phyloP scores from a whole-genome alignment of 257 asterid genomes.

The Coffea canephora region DNA sequence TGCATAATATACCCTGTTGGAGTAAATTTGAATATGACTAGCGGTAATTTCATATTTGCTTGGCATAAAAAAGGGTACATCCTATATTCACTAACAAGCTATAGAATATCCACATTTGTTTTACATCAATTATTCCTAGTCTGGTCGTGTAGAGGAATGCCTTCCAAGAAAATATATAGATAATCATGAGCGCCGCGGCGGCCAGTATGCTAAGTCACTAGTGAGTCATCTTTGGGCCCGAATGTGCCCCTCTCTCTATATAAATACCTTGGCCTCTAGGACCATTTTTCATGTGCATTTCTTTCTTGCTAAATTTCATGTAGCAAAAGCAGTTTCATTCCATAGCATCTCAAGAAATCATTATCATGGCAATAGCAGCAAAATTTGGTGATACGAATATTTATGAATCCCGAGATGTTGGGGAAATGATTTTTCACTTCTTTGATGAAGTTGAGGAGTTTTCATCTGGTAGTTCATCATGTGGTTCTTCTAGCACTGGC shows the following conservation, averaged over 20 bases:
- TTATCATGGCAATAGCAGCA: no score
- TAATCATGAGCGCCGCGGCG: constrained; percentile 7
- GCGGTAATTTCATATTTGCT: no score
- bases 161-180: neutral
- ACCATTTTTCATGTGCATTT: neutral
- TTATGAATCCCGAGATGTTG: neutral
- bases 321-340: no score
- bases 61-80: neutral
- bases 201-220: neutral
- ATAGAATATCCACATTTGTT: neutral
- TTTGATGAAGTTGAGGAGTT: constrained; percentile 7
- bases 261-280: neutral
- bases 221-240: constrained; percentile 4
- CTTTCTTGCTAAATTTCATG: neutral
- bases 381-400: no score
- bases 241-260: neutral
- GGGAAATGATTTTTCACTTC: constrained; percentile 12
- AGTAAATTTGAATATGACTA: neutral
- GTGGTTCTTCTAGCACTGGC: neutral
- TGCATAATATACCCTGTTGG: neutral
- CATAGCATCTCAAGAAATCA: no score
- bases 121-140: neutral
- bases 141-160: neutral
- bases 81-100: neutral
- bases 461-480: neutral